Conservation (phyloP, 148 eudicot genomes). For the Rhododendron simsii region DNA sequence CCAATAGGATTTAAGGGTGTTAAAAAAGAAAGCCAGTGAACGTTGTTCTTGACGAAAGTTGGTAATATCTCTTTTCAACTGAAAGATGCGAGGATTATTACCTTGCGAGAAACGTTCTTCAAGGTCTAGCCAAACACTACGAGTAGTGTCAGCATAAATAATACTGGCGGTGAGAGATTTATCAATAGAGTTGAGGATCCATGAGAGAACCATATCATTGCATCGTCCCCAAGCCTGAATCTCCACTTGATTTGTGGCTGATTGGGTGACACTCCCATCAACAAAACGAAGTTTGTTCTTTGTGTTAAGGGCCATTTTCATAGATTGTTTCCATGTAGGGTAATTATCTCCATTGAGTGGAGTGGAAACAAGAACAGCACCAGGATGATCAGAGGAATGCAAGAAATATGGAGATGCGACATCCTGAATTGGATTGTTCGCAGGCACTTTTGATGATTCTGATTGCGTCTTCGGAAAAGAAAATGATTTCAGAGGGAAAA, state of each 20-base stretch:
- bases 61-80: not conserved
- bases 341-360: not conserved
- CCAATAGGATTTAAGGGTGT: not conserved
- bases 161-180: not conserved
- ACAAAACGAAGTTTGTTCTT: not conserved
- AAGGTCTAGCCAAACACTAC: not conserved
- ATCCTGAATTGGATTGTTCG: not conserved
- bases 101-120: not conserved
- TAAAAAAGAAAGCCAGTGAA: not conserved
- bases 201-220: not conserved
- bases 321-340: not conserved
- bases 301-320: not conserved
- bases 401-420: not conserved
- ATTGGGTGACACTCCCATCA: not conserved
- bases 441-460: no score
- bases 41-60: not conserved
- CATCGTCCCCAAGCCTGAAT: not conserved
- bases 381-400: not conserved
- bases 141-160: not conserved
- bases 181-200: not conserved
- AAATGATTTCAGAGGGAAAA: no score
- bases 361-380: not conserved
- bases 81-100: not conserved
- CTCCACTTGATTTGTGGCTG: not conserved
- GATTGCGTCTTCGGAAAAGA: no score